phyloP scores from a whole-genome alignment of 176 grass and related monocot species.

The Raddia guianensis region DNA sequence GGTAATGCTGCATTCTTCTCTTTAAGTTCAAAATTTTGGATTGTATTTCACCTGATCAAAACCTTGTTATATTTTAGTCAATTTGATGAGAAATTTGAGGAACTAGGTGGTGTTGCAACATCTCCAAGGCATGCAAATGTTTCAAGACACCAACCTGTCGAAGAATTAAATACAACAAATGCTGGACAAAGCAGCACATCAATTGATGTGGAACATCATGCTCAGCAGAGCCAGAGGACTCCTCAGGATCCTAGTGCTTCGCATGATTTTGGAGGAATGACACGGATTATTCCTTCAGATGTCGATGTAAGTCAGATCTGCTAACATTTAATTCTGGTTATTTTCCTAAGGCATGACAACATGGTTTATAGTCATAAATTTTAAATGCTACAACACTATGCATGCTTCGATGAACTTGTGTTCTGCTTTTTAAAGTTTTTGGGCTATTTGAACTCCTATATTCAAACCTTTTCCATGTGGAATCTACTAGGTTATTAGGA shows the following conservation, averaged over 20 bases:
- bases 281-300: slow-evolving; percentile 89
- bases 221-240: slow-evolving; percentile 43
- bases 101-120: slow-evolving; percentile 61
- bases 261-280: slow-evolving; percentile 83
- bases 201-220: slow-evolving; percentile 43
- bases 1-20: slow-evolving; percentile 57
- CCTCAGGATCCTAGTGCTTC: slow-evolving; percentile 54
- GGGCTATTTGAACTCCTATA: neutral
- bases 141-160: slow-evolving; percentile 22
- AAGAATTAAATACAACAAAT: slow-evolving; percentile 38
- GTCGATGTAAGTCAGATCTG: slow-evolving; percentile 63
- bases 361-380: neutral
- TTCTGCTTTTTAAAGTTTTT: slow-evolving; percentile 31
- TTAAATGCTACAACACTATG: neutral
- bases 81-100: slow-evolving; percentile 94
- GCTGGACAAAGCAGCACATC: slow-evolving; percentile 44
- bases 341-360: neutral
- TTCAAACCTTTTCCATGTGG: slow-evolving; percentile 11
- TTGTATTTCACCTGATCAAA: slow-evolving; percentile 35
- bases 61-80: slow-evolving; percentile 58
- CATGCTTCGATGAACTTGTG: slow-evolving; percentile 28
- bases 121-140: slow-evolving; percentile 38
- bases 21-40: slow-evolving; percentile 21
- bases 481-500: slow-evolving; percentile 6
- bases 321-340: slow-evolving; percentile 2